phyloP scores from a whole-genome alignment of 2,329 filamentous ascomycete species.

The Apiospora sp. region DNA sequence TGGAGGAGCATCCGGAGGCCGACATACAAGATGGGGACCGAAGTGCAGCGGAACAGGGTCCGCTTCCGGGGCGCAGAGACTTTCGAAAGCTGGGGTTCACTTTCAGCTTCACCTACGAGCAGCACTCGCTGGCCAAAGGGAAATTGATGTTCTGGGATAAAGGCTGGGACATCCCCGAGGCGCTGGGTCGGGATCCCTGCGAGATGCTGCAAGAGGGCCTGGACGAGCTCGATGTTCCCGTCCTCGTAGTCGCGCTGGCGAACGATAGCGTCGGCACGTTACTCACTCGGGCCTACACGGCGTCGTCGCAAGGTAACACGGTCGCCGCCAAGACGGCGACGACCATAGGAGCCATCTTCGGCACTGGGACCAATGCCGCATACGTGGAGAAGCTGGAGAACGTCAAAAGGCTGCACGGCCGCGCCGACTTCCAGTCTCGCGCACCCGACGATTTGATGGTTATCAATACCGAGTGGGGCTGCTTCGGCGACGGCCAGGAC shows the following conservation, averaged over 20 bases:
- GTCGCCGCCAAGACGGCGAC: background rate
- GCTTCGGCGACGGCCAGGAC: slow-evolving; percentile 75
- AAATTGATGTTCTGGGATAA: slow-evolving; percentile 82
- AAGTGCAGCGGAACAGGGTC: background rate
- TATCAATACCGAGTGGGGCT: slow-evolving; percentile 84
- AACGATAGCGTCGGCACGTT: slow-evolving; percentile 85
- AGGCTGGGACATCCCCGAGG: slow-evolving; percentile 80
- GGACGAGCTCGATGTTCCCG: slow-evolving; percentile 72
- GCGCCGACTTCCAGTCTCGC: slow-evolving; percentile 56
- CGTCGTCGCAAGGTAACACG: slow-evolving; percentile 69
- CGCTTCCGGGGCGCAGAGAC: slow-evolving; percentile 21
- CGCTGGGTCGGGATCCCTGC: slow-evolving; percentile 79
- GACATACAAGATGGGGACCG: slow-evolving; percentile 16
- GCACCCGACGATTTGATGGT: slow-evolving; percentile 75
- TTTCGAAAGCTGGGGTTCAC: slow-evolving; percentile 40
- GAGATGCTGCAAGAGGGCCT: slow-evolving; percentile 75
- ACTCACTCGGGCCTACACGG: slow-evolving; percentile 78
- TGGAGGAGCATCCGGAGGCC: slow-evolving; percentile 63
- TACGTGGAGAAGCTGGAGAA: slow-evolving; percentile 77
- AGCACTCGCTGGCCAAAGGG: slow-evolving; percentile 76
- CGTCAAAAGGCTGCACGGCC: slow-evolving; percentile 63
- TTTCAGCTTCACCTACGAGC: slow-evolving; percentile 74
- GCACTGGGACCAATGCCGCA: slow-evolving; percentile 82
- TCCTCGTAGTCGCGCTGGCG: slow-evolving; percentile 76
- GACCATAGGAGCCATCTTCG: slow-evolving; percentile 77